Base-by-base conservation (phyloP, 2,329 filamentous ascomycete species). In the Paraphaeosphaeria sporulosa region DNA sequence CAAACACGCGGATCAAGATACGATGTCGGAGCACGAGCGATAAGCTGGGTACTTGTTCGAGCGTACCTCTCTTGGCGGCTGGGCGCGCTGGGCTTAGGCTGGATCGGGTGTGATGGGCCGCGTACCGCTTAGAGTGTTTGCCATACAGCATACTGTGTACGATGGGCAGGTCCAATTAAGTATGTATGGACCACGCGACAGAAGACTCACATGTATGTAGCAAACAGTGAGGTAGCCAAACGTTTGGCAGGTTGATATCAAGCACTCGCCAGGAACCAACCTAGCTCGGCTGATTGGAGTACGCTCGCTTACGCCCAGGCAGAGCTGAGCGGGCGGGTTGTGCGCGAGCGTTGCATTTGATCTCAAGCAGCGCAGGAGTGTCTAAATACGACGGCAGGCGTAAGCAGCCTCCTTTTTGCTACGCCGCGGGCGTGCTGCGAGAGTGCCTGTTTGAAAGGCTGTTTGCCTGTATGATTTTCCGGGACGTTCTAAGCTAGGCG, bases 1-100 rank as follows among this genome's bases (percentile, higher is more conserved):
- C n/a, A 23, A 2, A 10, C 13, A 13, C 15, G 4, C 3, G 4
- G 23, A 42, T 30, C 21, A 12, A 48, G 54, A 56, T 40, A 42
- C 54, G 54, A 56, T 49, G 54, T 56, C 54, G 54, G 44, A 32
- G 44, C 32, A 3, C 21, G 8, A 32, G 30, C 34, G 54, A 56
- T 49, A 56, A 49, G 54, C 43, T 7, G 32, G 19, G 13, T 40
- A 38, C 43, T 21, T 48, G 32, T 53, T 21, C 32, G 23, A 42
- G 25, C 25, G n/a, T n/a, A n/a, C n/a, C n/a, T n/a, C n/a, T n/a
- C n/a, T n/a, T n/a, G n/a, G n/a, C n/a, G n/a, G n/a, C n/a, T n/a
- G n/a, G n/a, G n/a, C n/a, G n/a, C n/a, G n/a, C n/a, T n/a, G n/a
- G n/a, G n/a, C n/a, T n/a, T n/a, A n/a, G n/a, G 27, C 27, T 30